Conservation (phyloP, 495 filamentous ascomycete species). For the Penicillium flavigenum region DNA sequence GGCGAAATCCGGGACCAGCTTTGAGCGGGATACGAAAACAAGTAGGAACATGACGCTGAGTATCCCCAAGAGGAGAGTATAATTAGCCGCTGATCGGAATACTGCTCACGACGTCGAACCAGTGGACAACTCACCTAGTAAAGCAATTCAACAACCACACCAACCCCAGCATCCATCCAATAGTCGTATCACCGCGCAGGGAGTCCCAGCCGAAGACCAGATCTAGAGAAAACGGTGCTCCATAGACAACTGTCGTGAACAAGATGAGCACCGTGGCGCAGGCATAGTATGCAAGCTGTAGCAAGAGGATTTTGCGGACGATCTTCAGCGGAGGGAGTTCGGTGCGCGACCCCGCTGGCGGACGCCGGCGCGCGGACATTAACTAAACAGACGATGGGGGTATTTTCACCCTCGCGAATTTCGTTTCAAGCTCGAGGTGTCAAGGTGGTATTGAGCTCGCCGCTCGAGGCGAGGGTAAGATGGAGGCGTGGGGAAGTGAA, state of each 20-base stretch:
- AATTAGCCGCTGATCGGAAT: slow-evolving; percentile 7
- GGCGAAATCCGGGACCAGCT: slow-evolving; percentile 90
- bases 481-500: neutral
- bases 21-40: slow-evolving; percentile 77
- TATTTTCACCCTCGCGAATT: slow-evolving; percentile 9
- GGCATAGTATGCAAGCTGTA: slow-evolving; percentile 85
- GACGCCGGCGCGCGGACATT: slow-evolving; percentile 76
- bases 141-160: slow-evolving; percentile 81
- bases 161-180: slow-evolving; percentile 87
- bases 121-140: slow-evolving; percentile 60
- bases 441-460: slow-evolving; percentile 12
- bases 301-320: slow-evolving; percentile 76
- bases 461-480: slow-evolving; percentile 11
- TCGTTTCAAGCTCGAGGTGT: slow-evolving; percentile 2
- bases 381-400: slow-evolving; percentile 25
- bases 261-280: slow-evolving; percentile 72
- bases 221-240: slow-evolving; percentile 65
- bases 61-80: neutral
- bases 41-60: slow-evolving; percentile 68
- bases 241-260: slow-evolving; percentile 85
- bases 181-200: slow-evolving; percentile 84
- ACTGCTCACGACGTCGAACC: neutral
- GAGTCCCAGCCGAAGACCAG: slow-evolving; percentile 77
- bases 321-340: slow-evolving; percentile 85
- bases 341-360: slow-evolving; percentile 73